phyloP scores from a whole-genome alignment of 106 monocot species.

The Iris macrosiphon region DNA sequence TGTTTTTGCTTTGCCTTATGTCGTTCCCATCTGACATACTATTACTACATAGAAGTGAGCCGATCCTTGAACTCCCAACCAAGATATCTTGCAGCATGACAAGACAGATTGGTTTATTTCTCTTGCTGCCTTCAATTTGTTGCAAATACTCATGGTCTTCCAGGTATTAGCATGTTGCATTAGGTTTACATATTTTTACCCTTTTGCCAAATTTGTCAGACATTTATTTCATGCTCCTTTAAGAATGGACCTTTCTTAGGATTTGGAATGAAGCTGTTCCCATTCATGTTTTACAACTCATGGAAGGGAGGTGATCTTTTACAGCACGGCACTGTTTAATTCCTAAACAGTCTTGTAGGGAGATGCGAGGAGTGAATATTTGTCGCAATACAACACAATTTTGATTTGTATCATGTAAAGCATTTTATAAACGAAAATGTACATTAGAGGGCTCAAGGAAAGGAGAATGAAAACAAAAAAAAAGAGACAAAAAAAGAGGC shows the following conservation, averaged over 20 bases:
- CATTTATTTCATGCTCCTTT: constrained; percentile 14
- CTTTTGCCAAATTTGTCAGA: not conserved
- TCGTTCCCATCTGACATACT: constrained; percentile 52
- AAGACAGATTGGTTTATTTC: constrained; percentile 3
- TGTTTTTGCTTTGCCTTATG: constrained; percentile 68
- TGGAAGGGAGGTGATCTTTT: not conserved
- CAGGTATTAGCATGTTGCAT: constrained; percentile 10
- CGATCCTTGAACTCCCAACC: not conserved
- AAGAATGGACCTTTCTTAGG: too few relatives aligned
- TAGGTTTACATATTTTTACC: too few relatives aligned
- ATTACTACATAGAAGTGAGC: not conserved
- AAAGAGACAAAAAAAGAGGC: constrained; percentile 5
- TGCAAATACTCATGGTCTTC: not conserved
- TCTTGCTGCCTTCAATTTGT: constrained; percentile 9
- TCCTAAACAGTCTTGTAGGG: not conserved
- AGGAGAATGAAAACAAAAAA: constrained; percentile 1
- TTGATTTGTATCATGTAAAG: constrained; percentile 70
- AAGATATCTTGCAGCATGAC: too few relatives aligned
- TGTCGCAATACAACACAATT: constrained; percentile 36
- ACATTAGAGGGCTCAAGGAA: constrained; percentile 31
- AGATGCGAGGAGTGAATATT: not conserved
- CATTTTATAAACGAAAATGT: constrained; percentile 47
- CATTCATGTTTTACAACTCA: not conserved
- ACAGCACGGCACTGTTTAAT: not conserved
- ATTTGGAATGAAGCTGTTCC: not conserved